Conservation (phyloP, 345 rosid genomes). For the Syzygium aromaticum region DNA sequence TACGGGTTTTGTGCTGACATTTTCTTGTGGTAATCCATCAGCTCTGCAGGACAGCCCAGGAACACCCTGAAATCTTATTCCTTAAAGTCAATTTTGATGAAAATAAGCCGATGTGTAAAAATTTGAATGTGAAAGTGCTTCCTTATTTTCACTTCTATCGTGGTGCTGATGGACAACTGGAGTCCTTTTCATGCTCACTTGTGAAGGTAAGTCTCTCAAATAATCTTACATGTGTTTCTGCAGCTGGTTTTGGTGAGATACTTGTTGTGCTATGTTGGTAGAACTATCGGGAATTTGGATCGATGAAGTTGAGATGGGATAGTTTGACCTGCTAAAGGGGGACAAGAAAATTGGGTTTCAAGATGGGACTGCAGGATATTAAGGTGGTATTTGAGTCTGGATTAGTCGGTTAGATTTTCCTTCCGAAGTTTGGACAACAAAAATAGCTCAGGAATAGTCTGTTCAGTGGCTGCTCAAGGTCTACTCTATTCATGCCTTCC, state of each 20-base stretch:
- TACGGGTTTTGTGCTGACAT: neutral
- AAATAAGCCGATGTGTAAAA: constrained; percentile 88
- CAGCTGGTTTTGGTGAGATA: neutral
- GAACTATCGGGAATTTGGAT: neutral
- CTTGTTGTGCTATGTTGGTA: neutral
- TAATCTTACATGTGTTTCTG: neutral
- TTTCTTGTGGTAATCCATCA: constrained; percentile 14
- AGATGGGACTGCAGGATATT: neutral
- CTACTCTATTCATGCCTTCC: neutral
- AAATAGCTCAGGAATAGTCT: neutral
- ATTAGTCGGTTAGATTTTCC: neutral
- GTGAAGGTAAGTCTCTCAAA: constrained; percentile 46
- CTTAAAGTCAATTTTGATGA: constrained; percentile 87
- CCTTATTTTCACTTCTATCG: constrained; percentile 90
- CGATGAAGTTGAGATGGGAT: neutral
- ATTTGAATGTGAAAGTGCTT: constrained; percentile 79
- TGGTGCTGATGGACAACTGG: constrained; percentile 77
- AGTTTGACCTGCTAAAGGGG: neutral
- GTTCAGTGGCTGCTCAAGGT: neutral
- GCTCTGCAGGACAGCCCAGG: constrained; percentile 80
- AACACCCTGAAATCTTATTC: constrained; percentile 70
- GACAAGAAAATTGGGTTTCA: neutral
- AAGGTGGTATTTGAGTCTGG: neutral
- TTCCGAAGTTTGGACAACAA: neutral
- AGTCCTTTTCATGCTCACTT: constrained; percentile 86